phyloP scores from a whole-genome alignment of 2,329 filamentous ascomycete genomes.

The Trichoderma guizhouense region DNA sequence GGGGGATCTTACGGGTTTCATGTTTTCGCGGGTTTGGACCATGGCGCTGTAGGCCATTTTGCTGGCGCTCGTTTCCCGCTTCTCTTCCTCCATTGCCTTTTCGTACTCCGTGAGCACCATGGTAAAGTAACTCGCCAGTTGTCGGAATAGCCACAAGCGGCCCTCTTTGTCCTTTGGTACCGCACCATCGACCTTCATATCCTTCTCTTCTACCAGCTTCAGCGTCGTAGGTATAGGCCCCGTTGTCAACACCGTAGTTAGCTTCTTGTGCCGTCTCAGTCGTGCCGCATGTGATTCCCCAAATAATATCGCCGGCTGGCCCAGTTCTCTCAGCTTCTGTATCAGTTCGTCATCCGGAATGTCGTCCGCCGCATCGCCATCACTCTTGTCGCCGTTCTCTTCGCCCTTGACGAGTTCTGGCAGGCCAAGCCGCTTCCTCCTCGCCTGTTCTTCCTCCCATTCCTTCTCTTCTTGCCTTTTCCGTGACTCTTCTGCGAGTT shows the following conservation, averaged over 20 bases:
- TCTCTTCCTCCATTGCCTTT: conserved; percentile 65
- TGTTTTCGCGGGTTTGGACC: conserved; percentile 81
- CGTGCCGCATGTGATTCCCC: conserved; percentile 72
- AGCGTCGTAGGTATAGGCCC: conserved; percentile 87
- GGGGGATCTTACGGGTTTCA: conserved; percentile 60
- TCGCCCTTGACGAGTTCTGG: conserved; percentile 60
- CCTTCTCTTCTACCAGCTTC: conserved; percentile 72
- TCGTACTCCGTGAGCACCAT: conserved; percentile 93
- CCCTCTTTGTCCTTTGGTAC: conserved; percentile 62
- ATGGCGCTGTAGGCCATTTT: conserved; percentile 81
- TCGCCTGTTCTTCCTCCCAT: conserved; percentile 65
- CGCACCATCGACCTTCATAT: conserved; percentile 75
- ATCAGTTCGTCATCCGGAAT: conserved; percentile 69
- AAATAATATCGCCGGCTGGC: conserved; percentile 73
- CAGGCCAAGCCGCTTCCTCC: conserved; percentile 74
- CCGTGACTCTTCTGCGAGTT: conserved; percentile 76
- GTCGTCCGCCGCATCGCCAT: conserved; percentile 54
- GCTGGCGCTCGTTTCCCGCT: conserved; percentile 66
- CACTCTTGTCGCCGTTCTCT: conserved; percentile 34
- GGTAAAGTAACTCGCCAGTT: conserved; percentile 92
- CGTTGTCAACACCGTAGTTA: conserved; percentile 60
- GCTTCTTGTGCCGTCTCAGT: conserved; percentile 66
- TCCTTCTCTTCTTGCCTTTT: conserved; percentile 68
- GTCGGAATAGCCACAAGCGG: conserved; percentile 72
- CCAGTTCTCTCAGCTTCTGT: conserved; percentile 63